A percentile compares a stretch with the other conserved stretches of the same genome.
Evolutionary conservation across 2,329 filamentous ascomycete species (phyloP).

Genomic region (Microdochium bolleyi): DNA sequence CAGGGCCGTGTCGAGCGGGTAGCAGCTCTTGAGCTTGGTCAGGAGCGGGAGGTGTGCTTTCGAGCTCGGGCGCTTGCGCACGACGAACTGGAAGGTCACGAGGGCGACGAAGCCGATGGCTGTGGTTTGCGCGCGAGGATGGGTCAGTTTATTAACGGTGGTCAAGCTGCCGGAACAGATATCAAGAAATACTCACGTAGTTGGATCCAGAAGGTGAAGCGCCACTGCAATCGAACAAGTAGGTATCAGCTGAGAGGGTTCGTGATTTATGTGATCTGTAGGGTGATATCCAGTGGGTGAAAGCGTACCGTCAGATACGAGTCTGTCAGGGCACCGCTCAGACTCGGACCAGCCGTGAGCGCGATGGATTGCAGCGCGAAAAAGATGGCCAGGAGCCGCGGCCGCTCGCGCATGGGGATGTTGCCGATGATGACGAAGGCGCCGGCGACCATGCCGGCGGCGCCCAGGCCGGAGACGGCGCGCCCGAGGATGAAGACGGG

Average conservation of each 20-base stretch:
- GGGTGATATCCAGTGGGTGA: neutral
- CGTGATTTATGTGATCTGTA: neutral
- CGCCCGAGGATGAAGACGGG: slow-evolving; percentile 46
- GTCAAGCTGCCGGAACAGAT: neutral
- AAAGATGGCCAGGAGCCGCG: neutral
- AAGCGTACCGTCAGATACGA: neutral
- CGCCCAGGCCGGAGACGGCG: slow-evolving; percentile 43
- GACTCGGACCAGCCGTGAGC: neutral
- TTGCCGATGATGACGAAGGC: slow-evolving; percentile 39
- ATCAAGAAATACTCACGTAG: neutral
- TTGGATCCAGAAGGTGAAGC: neutral
- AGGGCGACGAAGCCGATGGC: neutral
- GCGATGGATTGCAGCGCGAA: neutral
- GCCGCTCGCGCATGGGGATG: slow-evolving; percentile 4
- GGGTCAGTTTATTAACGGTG: neutral
- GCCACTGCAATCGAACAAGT: neutral
- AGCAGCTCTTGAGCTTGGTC: neutral
- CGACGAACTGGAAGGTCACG: neutral
- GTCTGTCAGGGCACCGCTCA: neutral
- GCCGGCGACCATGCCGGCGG: slow-evolving; percentile 43
- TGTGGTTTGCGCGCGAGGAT: neutral
- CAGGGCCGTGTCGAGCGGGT: neutral
- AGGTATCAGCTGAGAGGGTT: neutral
- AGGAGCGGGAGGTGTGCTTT: neutral
- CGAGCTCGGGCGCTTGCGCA: neutral